Conservation (phyloP, 768 basidiomycete genomes). For the Hygrophoropsis aurantiaca region DNA sequence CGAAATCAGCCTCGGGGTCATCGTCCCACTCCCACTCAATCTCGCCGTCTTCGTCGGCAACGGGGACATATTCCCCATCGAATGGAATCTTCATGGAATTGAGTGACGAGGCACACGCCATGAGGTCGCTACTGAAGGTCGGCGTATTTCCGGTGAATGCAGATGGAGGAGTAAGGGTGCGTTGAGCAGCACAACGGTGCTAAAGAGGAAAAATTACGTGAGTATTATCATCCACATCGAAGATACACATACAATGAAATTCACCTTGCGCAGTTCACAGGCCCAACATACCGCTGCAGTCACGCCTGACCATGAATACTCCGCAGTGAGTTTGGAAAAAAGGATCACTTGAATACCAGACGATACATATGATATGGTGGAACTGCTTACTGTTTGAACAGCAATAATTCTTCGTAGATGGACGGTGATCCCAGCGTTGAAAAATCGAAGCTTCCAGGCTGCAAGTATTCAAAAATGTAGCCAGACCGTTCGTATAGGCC, state of each 20-base stretch:
- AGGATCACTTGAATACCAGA: too few species aligned
- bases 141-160: not conserved
- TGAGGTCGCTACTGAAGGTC: not conserved
- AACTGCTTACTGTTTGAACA: conserved; percentile 2
- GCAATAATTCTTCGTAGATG: not conserved
- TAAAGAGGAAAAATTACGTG: not conserved
- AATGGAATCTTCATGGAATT: not conserved
- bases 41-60: not conserved
- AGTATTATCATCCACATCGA: too few species aligned
- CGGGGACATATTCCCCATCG: not conserved
- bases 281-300: conserved; percentile 1
- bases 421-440: not conserved
- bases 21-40: too few species aligned
- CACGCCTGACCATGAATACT: too few species aligned
- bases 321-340: not conserved
- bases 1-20: not conserved
- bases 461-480: conserved; percentile 4
- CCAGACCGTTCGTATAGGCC: not conserved
- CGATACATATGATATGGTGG: not conserved
- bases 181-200: not conserved
- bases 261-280: not conserved
- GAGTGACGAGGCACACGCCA: not conserved
- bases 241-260: not conserved
- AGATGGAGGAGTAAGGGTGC: not conserved
- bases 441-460: not conserved